These are phyloP conservation scores for Ceratocystis cubensis DNA, from an alignment of 2,329 filamentous ascomycete genomes.

Conservation along the genomic window DNA sequence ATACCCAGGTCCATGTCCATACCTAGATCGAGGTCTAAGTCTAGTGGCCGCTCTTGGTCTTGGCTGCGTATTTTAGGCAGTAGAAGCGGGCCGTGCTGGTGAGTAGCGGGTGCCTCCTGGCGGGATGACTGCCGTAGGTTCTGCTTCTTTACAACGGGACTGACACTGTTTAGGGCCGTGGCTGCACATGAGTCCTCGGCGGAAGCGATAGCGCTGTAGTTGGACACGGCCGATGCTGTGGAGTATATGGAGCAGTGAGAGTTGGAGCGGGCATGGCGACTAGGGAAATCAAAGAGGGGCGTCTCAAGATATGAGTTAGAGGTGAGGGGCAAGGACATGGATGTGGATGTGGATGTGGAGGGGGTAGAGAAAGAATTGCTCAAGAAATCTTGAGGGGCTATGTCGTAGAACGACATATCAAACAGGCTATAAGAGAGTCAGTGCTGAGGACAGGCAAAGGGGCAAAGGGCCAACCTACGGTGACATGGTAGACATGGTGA, in stretches of 20 bases:
- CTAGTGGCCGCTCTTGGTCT: constrained; percentile 44
- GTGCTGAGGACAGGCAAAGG: not conserved
- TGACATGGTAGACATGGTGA: constrained; percentile 26
- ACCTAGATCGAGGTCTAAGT: not conserved
- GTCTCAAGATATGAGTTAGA: constrained; percentile 37
- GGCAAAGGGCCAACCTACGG: constrained; percentile 26
- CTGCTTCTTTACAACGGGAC: constrained; percentile 29
- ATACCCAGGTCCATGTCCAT: not conserved
- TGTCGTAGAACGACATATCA: constrained; percentile 47
- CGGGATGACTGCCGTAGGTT: constrained; percentile 24
- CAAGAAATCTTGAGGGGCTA: constrained; percentile 28
- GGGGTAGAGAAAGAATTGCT: constrained; percentile 28
- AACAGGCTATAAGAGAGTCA: constrained; percentile 32
- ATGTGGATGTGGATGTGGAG: not conserved
- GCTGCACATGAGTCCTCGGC: constrained; percentile 54
- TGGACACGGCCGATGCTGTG: constrained; percentile 47
- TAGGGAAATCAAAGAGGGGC: constrained; percentile 44
- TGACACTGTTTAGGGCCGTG: constrained; percentile 46
- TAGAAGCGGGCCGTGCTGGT: constrained; percentile 65
- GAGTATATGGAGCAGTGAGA: constrained; percentile 55
- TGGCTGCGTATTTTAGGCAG: constrained; percentile 77
- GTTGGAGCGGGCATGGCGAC: constrained; percentile 47
- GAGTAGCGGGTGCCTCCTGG: constrained; percentile 54
- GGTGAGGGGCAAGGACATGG: constrained; percentile 26
- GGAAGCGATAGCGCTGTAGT: constrained; percentile 49